These are phyloP conservation scores for Aureobasidium sp. DNA, from an alignment of 2,329 filamentous ascomycete species.

Conservation along the genomic window DNA sequence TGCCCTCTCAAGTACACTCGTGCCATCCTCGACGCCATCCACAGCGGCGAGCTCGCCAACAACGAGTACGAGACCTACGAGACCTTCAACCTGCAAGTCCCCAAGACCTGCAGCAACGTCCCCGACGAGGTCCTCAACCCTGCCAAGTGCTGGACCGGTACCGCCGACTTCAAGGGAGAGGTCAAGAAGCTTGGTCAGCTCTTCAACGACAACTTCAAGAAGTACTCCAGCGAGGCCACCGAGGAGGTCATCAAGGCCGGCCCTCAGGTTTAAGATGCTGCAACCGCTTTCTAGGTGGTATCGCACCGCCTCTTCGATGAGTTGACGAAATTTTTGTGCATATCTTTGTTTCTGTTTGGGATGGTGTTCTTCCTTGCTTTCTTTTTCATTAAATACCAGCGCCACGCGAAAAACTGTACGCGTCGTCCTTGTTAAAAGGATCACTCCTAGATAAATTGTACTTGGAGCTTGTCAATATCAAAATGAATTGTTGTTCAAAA, in stretches of 20 bases:
- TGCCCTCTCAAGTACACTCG: slow-evolving; percentile 98
- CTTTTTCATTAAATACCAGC: neutral
- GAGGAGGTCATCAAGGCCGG: slow-evolving; percentile 38
- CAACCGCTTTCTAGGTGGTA: neutral
- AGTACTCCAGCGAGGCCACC: slow-evolving; percentile 73
- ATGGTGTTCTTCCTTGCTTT: neutral
- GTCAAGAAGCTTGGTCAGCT: slow-evolving; percentile 83
- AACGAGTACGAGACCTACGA: slow-evolving; percentile 92
- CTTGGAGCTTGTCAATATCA: neutral
- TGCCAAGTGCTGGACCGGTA: slow-evolving; percentile 80
- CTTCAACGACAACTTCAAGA: slow-evolving; percentile 97
- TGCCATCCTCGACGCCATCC: slow-evolving; percentile 95
- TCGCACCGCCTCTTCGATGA: neutral
- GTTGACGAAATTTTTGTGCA: slow-evolving; percentile 6
- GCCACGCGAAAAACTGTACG: slow-evolving; percentile 4
- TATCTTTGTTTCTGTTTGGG: neutral
- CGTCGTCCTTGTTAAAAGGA: neutral
- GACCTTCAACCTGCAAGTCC: slow-evolving; percentile 94
- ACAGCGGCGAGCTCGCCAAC: slow-evolving; percentile 90
- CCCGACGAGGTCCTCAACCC: slow-evolving; percentile 92
- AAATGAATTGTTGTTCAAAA: neutral
- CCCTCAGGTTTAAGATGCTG: slow-evolving; percentile 19
- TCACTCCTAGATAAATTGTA: slow-evolving; percentile 5
- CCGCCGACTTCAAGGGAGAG: slow-evolving; percentile 73
- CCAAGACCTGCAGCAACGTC: slow-evolving; percentile 80